A percentile compares a stretch with the other conserved stretches of the same genome.
These are phyloP conservation scores for Magnusiomyces ingens DNA, from an alignment of 1,139 yeast species.

Conservation along the genomic window DNA sequence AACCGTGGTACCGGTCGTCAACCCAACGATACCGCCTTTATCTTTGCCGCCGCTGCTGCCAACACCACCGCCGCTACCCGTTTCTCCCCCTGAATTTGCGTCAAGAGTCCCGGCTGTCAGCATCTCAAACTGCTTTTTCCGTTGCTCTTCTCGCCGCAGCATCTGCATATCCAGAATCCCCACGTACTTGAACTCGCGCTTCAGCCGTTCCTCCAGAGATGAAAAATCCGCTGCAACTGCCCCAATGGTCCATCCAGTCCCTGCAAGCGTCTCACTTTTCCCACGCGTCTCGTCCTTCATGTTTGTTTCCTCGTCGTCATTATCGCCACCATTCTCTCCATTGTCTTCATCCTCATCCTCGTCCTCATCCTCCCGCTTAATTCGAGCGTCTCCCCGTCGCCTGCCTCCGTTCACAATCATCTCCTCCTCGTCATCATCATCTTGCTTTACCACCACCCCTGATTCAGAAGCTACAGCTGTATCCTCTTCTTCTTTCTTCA, in stretches of 20 bases:
- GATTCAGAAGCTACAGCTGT: too few species aligned
- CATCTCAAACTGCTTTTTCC: conserved; percentile 23
- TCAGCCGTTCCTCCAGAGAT: conserved; percentile 78
- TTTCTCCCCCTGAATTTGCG: neutral
- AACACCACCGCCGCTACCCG: neutral
- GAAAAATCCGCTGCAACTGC: conserved; percentile 57
- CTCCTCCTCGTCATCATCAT: too few species aligned
- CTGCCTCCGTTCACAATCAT: too few species aligned
- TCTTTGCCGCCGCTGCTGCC: neutral
- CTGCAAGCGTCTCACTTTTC: conserved; percentile 18
- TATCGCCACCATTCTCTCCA: neutral
- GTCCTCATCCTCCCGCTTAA: conserved; percentile 12
- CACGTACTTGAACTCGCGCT: conserved; percentile 79
- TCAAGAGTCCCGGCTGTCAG: conserved; percentile 6
- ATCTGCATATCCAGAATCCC: conserved; percentile 64
- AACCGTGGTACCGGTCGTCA: neutral
- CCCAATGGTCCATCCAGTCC: conserved; percentile 39
- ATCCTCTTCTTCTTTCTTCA: conserved; percentile 19
- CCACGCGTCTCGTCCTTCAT: conserved; percentile 12
- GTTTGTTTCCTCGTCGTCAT: conserved; percentile 7
- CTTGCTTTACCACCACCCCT: too few species aligned
- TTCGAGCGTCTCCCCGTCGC: neutral
- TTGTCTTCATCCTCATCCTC: conserved; percentile 24
- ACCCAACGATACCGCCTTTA: too few species aligned
- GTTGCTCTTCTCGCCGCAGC: conserved; percentile 32